A percentile compares a stretch with the other conserved stretches of the same genome.
phyloP scores from a whole-genome alignment of 192 early-diverging fungal genomes.

The Kappamyces sp. region DNA sequence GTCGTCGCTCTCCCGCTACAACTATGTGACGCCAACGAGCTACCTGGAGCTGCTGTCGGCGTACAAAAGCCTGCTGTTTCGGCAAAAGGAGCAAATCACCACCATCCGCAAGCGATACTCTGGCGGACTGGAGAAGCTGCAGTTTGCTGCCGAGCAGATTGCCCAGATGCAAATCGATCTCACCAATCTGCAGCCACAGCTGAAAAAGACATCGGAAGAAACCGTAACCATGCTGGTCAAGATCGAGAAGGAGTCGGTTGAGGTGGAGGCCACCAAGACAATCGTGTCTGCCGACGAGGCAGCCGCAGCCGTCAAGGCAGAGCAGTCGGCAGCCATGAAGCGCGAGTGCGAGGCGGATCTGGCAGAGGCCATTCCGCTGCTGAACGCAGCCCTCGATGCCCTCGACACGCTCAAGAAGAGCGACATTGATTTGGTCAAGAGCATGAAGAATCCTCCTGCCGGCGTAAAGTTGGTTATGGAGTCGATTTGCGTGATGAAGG shows the following conservation, averaged over 20 bases:
- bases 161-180: constrained; percentile 52
- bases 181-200: constrained; percentile 48
- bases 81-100: constrained; percentile 43
- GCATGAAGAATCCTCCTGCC: constrained; percentile 61
- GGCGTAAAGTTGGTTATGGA: constrained; percentile 62
- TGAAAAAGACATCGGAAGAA: constrained; percentile 56
- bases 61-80: constrained; percentile 43
- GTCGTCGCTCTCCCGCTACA: constrained; percentile 43
- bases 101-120: constrained; percentile 44
- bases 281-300: constrained; percentile 56
- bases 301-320: constrained; percentile 46
- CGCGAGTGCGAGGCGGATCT: constrained; percentile 53
- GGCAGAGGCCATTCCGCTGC: constrained; percentile 50
- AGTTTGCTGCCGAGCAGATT: constrained; percentile 55
- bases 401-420: constrained; percentile 56
- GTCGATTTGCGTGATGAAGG: constrained; percentile 61
- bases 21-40: constrained; percentile 57
- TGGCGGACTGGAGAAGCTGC: constrained; percentile 52
- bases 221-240: constrained; percentile 52
- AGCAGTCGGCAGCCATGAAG: constrained; percentile 50
- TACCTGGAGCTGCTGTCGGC: constrained; percentile 51
- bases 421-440: constrained; percentile 58
- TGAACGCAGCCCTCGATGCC: constrained; percentile 51
- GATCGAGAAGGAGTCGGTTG: constrained; percentile 55
- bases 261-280: constrained; percentile 51